phyloP scores from a whole-genome alignment of 495 filamentous ascomycete species.

The Hyphodiscus hymeniophilus region DNA sequence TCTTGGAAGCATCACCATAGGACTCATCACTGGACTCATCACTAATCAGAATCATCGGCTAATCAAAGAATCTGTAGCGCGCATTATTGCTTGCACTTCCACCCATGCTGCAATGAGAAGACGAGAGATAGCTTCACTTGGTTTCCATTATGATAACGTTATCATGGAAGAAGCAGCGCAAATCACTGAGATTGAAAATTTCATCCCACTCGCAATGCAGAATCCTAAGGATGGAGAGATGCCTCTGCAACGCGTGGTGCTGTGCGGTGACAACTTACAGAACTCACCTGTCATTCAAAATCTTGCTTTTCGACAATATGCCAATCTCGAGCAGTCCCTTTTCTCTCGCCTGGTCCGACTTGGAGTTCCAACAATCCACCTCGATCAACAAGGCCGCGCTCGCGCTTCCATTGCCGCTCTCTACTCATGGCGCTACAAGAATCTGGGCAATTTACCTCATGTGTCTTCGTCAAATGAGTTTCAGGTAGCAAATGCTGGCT shows the following conservation, averaged over 20 bases:
- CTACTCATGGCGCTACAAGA: conserved; percentile 88
- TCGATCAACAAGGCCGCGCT: conserved; percentile 89
- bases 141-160: conserved; percentile 96
- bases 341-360: conserved; percentile 86
- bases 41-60: too few relatives aligned
- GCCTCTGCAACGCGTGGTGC: conserved; percentile 76
- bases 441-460: conserved; percentile 69
- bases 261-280: conserved; percentile 93
- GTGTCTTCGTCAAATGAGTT: conserved; percentile 64
- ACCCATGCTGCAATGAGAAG: conserved; percentile 98
- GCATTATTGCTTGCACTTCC: conserved; percentile 96
- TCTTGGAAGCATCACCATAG: too few relatives aligned
- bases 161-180: conserved; percentile 99
- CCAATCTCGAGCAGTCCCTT: conserved; percentile 90
- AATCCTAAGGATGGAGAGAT: conserved; percentile 65
- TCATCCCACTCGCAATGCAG: conserved; percentile 88
- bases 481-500: conserved; percentile 78
- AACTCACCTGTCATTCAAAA: conserved; percentile 96
- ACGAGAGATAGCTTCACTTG: conserved; percentile 80
- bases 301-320: conserved; percentile 90
- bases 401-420: conserved; percentile 79
- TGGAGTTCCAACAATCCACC: conserved; percentile 78
- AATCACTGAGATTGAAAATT: conserved; percentile 95
- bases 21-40: too few relatives aligned
- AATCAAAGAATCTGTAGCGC: too few relatives aligned